Base-by-base conservation (phyloP, 139 green algal genomes). In the Spirogloea muscicola region DNA sequence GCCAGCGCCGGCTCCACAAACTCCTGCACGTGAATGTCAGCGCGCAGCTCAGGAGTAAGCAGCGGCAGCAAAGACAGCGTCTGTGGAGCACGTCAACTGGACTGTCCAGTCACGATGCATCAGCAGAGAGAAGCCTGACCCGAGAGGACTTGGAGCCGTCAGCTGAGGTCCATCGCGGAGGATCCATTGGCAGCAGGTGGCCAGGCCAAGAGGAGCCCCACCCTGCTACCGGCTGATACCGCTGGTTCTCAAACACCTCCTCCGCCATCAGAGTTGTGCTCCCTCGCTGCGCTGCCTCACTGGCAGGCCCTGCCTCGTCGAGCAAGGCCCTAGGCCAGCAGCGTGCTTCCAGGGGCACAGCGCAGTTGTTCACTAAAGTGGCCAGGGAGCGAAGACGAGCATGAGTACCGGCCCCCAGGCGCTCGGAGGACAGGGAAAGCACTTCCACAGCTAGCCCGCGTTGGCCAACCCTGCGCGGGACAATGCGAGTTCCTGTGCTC, bases 221-320 rank as follows among this genome's bases (percentile, higher is more conserved):
- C 40, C 87, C 84, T 13, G 58, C 34, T 2, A 91, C 42, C 0
- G 83, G 86, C n/a, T 89, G 68, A 74, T 86, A 91, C 2, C 91
- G 80, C 85, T 96, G 82, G 58, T 94, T 91, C 85, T 96, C 91
- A 74, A 91, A 95, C 58, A 91, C 77, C 66, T 92, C 86, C 60
- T 92, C 91, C 57, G 89, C 88, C 3, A 88, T 65, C 13, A n/a
- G n/a, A n/a, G n/a, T n/a, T n/a, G n/a, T 66, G 68, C 6, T 84
- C 75, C 1, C 37, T n/a, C 13, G 46, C 13, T 44, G 13, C 31
- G 40, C 10, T 13, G 36, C 29, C 29, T 49, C 44, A 18, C 40
- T 13, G 36, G 18, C 27, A 6, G 29, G 21, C 41, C 6, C 41
- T 1, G 75, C 72, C 6, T 37, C 63, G 48, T 64, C 49, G 7